phyloP scores from a whole-genome alignment of 495 filamentous ascomycete genomes.

The Tricharina praecox region DNA sequence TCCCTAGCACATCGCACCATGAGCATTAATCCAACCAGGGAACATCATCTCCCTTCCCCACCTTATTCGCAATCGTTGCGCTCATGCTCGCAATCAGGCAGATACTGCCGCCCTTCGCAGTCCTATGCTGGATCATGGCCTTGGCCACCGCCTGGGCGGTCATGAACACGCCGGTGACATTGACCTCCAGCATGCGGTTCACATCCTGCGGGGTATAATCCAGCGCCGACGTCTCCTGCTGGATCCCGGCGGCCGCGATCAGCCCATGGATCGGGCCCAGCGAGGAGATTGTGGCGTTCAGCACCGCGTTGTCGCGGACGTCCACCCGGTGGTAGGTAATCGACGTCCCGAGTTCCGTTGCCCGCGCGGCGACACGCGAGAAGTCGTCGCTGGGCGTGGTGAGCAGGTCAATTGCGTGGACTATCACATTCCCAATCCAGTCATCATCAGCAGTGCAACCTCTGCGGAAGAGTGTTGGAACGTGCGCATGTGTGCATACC shows the following conservation, averaged over 20 bases:
- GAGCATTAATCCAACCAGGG: too few relatives aligned
- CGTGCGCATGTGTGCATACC: too few relatives aligned
- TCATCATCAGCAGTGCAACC: too few relatives aligned
- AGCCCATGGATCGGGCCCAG: slow-evolving; percentile 53
- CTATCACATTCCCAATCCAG: too few relatives aligned
- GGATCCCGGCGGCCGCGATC: slow-evolving; percentile 60
- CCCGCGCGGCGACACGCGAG: slow-evolving; percentile 33
- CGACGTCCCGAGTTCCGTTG: slow-evolving; percentile 35
- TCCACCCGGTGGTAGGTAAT: slow-evolving; percentile 49
- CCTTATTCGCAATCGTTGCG: slow-evolving; percentile 58
- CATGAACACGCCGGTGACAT: slow-evolving; percentile 64
- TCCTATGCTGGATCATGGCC: slow-evolving; percentile 49
- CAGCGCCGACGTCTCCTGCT: slow-evolving; percentile 51
- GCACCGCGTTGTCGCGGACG: slow-evolving; percentile 38
- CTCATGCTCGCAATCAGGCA: slow-evolving; percentile 66
- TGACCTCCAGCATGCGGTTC: slow-evolving; percentile 54
- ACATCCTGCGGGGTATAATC: slow-evolving; percentile 52
- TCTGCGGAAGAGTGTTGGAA: too few relatives aligned
- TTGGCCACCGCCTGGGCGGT: slow-evolving; percentile 52
- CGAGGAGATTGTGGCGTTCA: slow-evolving; percentile 37
- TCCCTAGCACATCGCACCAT: too few relatives aligned
- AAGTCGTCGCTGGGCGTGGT: slow-evolving; percentile 32
- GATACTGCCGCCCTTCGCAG: slow-evolving; percentile 30
- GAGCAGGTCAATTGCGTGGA: slow-evolving; percentile 45
- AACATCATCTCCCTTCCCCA: too few relatives aligned